A percentile compares a stretch with the other conserved stretches of the same genome.
These are phyloP conservation scores for Sarcodon sp. DNA, from an alignment of 768 basidiomycete species.

Conservation along the genomic window DNA sequence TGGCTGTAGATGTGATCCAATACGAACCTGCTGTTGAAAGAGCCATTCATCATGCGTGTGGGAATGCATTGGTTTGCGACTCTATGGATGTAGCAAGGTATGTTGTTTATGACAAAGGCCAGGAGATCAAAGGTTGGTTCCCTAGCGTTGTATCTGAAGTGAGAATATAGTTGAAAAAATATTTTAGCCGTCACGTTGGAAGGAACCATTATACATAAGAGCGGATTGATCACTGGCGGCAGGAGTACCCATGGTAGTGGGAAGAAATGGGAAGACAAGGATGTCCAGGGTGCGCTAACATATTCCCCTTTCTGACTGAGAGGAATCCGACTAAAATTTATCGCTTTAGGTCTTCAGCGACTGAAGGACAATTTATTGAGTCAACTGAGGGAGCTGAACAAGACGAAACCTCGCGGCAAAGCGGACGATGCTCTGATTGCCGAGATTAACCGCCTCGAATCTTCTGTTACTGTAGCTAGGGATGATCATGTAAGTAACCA, in stretches of 20 bases:
- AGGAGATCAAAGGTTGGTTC: conserved; percentile 85
- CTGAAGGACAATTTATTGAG: conserved; percentile 57
- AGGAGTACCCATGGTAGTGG: conserved; percentile 59
- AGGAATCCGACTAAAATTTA: conserved; percentile 14
- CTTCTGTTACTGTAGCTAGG: conserved; percentile 54
- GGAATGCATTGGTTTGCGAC: conserved; percentile 91
- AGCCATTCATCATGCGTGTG: conserved; percentile 95
- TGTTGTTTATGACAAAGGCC: conserved; percentile 88
- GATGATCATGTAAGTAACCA: conserved; percentile 65
- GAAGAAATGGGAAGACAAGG: conserved; percentile 93
- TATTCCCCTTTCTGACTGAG: background rate
- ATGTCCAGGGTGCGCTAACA: conserved; percentile 60
- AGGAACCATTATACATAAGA: conserved; percentile 95
- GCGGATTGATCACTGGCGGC: conserved; percentile 94
- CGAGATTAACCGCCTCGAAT: conserved; percentile 71
- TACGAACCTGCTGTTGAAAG: conserved; percentile 72
- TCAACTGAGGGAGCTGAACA: conserved; percentile 73
- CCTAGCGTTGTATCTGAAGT: background rate
- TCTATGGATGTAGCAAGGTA: conserved; percentile 85
- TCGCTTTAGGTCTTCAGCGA: conserved; percentile 33
- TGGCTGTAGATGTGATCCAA: conserved; percentile 49
- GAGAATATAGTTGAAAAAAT: background rate
- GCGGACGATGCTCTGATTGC: conserved; percentile 69
- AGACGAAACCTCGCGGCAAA: conserved; percentile 73
- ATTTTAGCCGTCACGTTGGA: conserved; percentile 84